Base-by-base conservation (phyloP, 139 green algal genomes). In the Chlorella sp. region DNA sequence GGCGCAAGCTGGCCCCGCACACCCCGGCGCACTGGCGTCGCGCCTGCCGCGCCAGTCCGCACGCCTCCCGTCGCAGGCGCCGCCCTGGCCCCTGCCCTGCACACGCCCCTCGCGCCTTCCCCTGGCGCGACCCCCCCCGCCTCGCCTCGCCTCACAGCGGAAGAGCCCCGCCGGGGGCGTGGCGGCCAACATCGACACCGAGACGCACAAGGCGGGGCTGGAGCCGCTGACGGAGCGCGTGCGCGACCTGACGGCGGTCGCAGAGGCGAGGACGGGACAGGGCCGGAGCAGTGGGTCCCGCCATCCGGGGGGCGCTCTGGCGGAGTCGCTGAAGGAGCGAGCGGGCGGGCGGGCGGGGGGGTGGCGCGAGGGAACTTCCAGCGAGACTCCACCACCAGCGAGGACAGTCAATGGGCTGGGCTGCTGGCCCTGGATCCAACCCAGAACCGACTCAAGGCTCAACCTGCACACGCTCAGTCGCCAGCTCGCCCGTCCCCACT, bases 121-220 rank as follows among this genome's bases (percentile, higher is more conserved):
- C n/a, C n/a, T n/a, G n/a, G n/a, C n/a, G n/a, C n/a, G n/a, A n/a
- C n/a, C n/a, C n/a, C n/a, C n/a, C n/a, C n/a, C n/a, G n/a, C n/a
- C n/a, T n/a, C n/a, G n/a, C n/a, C n/a, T n/a, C n/a, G n/a, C n/a
- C n/a, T n/a, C n/a, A n/a, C n/a, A n/a, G n/a, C n/a, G n/a, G n/a
- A n/a, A n/a, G n/a, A n/a, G n/a, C 27, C 19, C 43, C 1, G 61
- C 27, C 11, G 72, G 38, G 12, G 60, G 60, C 33, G 60, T 78
- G 36, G 72, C 43, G 25, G 64, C 60, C 45, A 78, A 78, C 61
- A 71, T 71, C 8, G 61, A 78, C 36, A 53, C 36, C 1, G 77
- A 83, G 3, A 83, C 71, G 27, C 77, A 83, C 77, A 83, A 79
- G 59, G 58, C 21, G 11, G 77, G 77, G 1, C 43, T 83, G 46